Percentiles rank a stretch among this genome's conserved stretches.
Evolutionary conservation across 1,284 basidiomycete genomes (phyloP).

Genomic region (Fomitopsis palustris): DNA sequence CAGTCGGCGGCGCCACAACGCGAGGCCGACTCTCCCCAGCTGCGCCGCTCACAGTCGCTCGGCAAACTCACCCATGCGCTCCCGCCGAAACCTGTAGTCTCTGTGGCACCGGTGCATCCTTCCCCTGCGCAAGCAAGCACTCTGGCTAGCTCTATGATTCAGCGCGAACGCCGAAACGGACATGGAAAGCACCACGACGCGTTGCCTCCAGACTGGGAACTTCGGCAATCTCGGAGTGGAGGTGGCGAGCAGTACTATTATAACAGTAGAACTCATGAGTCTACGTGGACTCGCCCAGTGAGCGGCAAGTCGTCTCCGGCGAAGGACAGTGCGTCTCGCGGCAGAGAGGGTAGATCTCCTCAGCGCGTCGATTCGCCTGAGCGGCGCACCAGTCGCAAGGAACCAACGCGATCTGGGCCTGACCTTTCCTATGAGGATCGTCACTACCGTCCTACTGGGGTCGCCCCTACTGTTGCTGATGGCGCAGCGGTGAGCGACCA

Average conservation of each 20-base stretch:
- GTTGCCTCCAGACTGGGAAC: constrained; percentile 62
- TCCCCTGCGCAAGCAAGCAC: constrained; percentile 54
- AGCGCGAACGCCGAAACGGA: constrained; percentile 37
- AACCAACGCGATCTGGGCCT: constrained; percentile 21
- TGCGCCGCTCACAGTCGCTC: constrained; percentile 32
- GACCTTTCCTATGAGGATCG: constrained; percentile 53
- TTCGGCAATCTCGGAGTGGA: constrained; percentile 45
- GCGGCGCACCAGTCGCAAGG: constrained; percentile 11
- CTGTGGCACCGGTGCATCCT: constrained; percentile 49
- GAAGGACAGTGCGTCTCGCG: constrained; percentile 18
- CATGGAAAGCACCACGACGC: constrained; percentile 30
- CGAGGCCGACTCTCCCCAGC: constrained; percentile 23
- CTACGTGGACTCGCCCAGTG: constrained; percentile 48
- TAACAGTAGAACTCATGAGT: constrained; percentile 52
- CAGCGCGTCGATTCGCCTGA: constrained; percentile 12
- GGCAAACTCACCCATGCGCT: constrained; percentile 56
- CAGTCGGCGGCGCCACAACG: constrained; percentile 19
- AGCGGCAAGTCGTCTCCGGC: constrained; percentile 21
- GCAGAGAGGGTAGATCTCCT: constrained; percentile 13
- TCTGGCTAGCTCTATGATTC: constrained; percentile 33
- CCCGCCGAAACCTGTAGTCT: constrained; percentile 65
- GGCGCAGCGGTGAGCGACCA: constrained; percentile 8
- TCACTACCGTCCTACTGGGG: constrained; percentile 52
- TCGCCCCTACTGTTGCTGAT: constrained; percentile 18
- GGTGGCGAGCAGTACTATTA: constrained; percentile 52